Percentiles rank a stretch among this genome's conserved stretches.
Conservation (phyloP, 176 grass and related monocot genomes). For the Hyparrhenia diplandra region DNA sequence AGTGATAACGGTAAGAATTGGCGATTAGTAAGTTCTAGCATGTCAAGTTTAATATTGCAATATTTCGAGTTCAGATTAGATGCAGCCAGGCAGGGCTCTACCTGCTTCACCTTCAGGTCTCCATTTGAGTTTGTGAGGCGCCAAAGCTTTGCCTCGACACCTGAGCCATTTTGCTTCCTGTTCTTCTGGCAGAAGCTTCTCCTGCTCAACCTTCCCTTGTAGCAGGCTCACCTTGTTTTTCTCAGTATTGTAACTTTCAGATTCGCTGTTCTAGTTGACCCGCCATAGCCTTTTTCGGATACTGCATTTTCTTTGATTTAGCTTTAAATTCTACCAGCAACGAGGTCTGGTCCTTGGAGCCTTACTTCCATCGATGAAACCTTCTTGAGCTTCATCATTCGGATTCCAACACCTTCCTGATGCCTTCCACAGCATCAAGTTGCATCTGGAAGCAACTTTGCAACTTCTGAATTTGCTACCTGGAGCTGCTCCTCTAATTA, state of each 20-base stretch:
- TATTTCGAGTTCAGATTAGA: neutral
- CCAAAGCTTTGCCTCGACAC: conserved; percentile 56
- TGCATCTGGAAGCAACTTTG: too few relatives aligned
- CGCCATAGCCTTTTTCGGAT: conserved; percentile 42
- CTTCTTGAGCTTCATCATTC: too few relatives aligned
- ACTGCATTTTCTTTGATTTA: conserved; percentile 47
- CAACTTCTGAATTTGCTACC: too few relatives aligned
- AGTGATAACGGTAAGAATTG: too few relatives aligned
- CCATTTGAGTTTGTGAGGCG: conserved; percentile 51
- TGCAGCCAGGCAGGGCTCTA: neutral
- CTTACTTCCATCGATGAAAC: too few relatives aligned
- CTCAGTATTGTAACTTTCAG: conserved; percentile 46
- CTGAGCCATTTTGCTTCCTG: conserved; percentile 67
- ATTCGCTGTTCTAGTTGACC: conserved; percentile 54
- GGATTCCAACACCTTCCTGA: too few relatives aligned
- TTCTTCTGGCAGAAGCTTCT: conserved; percentile 68
- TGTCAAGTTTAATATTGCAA: too few relatives aligned
- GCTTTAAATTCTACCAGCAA: conserved; percentile 58
- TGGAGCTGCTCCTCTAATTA: too few relatives aligned
- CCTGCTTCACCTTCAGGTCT: conserved; percentile 67
- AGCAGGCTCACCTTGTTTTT: conserved; percentile 51
- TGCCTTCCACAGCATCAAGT: too few relatives aligned
- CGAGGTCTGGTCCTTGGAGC: too few relatives aligned
- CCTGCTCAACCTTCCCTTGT: conserved; percentile 69
- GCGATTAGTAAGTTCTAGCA: too few relatives aligned